A percentile compares a stretch with the other conserved stretches of the same genome.
These are phyloP conservation scores for Erodium trifolium DNA, from an alignment of 441 rosid genomes.

Conservation along the genomic window DNA sequence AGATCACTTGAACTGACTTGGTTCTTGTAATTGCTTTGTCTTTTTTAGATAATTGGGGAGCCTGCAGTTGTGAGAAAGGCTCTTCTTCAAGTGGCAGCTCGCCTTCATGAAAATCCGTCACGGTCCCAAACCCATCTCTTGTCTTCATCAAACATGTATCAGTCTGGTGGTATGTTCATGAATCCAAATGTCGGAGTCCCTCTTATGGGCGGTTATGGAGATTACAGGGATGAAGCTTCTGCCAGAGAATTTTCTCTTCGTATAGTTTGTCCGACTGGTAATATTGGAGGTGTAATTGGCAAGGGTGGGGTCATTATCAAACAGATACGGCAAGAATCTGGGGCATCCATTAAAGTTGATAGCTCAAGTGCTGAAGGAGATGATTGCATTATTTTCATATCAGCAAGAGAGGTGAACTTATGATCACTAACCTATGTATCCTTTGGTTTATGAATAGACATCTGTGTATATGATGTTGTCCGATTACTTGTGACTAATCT, in stretches of 20 bases:
- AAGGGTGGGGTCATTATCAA: conserved; percentile 82
- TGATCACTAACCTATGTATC: background rate
- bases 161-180: conserved; percentile 48
- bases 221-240: conserved; percentile 54
- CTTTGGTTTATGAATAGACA: background rate
- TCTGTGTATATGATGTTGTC: background rate
- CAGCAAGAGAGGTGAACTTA: conserved; percentile 65
- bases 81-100: conserved; percentile 67
- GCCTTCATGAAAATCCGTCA: conserved; percentile 89
- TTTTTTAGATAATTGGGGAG: conserved; percentile 72
- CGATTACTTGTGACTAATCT: no score
- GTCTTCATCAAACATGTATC: conserved; percentile 39
- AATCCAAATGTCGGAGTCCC: conserved; percentile 33
- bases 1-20: no score
- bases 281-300: conserved; percentile 67
- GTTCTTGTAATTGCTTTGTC: background rate
- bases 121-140: conserved; percentile 71
- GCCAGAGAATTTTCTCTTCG: conserved; percentile 62
- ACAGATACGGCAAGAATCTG: conserved; percentile 79
- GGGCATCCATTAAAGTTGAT: conserved; percentile 76
- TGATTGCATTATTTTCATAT: conserved; percentile 69
- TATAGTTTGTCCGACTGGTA: conserved; percentile 64
- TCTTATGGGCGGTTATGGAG: conserved; percentile 35
- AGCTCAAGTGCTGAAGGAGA: conserved; percentile 71
- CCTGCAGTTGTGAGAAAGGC: conserved; percentile 73